A percentile compares a stretch with the other conserved stretches of the same genome.
Evolutionary conservation across 169 alveolate species (phyloP).

Genomic region (Plasmodium gallinaceum): DNA sequence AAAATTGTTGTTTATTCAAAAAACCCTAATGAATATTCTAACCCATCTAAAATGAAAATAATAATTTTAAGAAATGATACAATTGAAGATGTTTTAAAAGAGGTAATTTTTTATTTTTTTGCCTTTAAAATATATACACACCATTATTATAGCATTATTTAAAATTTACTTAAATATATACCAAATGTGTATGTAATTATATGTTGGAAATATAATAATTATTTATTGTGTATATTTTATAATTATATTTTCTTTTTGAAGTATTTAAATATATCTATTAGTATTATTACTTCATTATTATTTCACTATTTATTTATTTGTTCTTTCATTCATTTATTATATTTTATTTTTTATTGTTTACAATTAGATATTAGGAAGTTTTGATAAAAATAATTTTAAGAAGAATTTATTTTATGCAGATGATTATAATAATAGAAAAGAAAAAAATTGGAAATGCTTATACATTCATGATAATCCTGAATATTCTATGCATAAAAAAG

Average conservation of each 20-base stretch:
- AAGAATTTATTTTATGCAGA: conserved; percentile 58
- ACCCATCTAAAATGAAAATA: conserved; percentile 61
- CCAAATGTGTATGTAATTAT: too few species aligned
- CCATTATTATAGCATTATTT: not conserved
- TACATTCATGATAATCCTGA: conserved; percentile 24
- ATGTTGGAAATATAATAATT: not conserved
- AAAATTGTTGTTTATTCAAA: conserved; percentile 63
- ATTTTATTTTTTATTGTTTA: not conserved
- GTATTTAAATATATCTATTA: too few species aligned
- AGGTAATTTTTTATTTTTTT: conserved; percentile 12
- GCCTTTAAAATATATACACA: not conserved
- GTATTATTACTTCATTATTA: not conserved
- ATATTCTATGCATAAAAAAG: conserved; percentile 14
- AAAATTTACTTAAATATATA: too few species aligned
- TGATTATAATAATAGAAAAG: conserved; percentile 13
- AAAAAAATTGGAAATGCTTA: conserved; percentile 36
- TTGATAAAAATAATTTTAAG: conserved; percentile 16
- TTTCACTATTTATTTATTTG: not conserved
- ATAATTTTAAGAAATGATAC: conserved; percentile 52
- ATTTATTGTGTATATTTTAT: not conserved
- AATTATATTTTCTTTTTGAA: too few species aligned
- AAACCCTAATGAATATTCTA: conserved; percentile 39
- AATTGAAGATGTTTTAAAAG: conserved; percentile 39
- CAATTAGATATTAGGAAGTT: conserved; percentile 16
- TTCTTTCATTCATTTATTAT: not conserved